Conservation (phyloP, 2,329 filamentous ascomycete genomes). For the Rutstroemia sp. region DNA sequence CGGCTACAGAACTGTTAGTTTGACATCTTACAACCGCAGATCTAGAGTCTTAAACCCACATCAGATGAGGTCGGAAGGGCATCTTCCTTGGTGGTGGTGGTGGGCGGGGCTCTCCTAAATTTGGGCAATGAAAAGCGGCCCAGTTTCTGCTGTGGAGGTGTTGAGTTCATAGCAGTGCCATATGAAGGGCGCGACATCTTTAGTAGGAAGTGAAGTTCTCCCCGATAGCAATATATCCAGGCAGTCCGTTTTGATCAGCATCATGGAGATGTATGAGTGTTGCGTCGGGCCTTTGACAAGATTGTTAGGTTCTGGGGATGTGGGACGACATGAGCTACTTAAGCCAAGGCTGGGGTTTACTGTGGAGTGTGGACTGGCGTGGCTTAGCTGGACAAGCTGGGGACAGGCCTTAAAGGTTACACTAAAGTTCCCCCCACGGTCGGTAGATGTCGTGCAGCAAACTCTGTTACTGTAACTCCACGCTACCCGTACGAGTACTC, state of each 20-base stretch:
- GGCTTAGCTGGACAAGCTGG: too few species aligned
- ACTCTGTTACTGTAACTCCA: too few species aligned
- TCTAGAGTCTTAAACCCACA: not conserved
- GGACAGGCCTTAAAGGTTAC: too few species aligned
- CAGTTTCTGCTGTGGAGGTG: not conserved
- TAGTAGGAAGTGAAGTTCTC: not conserved
- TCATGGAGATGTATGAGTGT: not conserved
- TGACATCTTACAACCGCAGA: not conserved
- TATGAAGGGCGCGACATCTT: slow-evolving; percentile 3
- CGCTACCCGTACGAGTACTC: too few species aligned
- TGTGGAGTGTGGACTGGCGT: too few species aligned
- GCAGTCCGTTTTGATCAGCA: not conserved
- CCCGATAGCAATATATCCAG: slow-evolving; percentile 1
- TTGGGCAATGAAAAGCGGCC: slow-evolving; percentile 4
- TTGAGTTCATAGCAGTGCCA: not conserved
- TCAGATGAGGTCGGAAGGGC: not conserved
- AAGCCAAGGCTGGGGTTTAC: too few species aligned
- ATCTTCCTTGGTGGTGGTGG: not conserved
- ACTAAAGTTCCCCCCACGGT: too few species aligned
- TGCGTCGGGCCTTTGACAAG: not conserved
- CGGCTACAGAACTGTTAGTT: slow-evolving; percentile 12
- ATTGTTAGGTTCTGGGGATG: not conserved
- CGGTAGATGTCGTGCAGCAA: too few species aligned
- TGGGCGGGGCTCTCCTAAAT: not conserved
- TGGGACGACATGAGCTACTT: too few species aligned